Percentiles rank a stretch among this genome's conserved stretches.
Conservation (phyloP, 148 eudicot species). For the Salicornia ramosissima region DNA sequence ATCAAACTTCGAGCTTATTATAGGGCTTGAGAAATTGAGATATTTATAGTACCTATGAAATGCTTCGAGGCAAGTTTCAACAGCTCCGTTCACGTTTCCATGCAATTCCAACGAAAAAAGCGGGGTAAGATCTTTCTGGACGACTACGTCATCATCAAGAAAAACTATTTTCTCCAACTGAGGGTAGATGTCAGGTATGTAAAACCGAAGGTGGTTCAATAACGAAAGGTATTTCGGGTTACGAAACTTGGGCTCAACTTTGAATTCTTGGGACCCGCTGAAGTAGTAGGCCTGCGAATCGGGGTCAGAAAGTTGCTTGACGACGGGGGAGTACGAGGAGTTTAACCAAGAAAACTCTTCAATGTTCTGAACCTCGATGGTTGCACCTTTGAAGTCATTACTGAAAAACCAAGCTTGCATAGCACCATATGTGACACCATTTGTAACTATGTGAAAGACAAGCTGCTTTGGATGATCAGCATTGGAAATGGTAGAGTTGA, state of each 20-base stretch:
- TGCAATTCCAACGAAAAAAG: slow-evolving; percentile 71
- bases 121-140: slow-evolving; percentile 66
- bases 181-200: slow-evolving; percentile 67
- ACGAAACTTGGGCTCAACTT: slow-evolving; percentile 44
- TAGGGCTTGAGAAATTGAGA: slow-evolving; percentile 66
- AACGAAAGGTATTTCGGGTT: slow-evolving; percentile 53
- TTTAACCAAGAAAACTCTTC: slow-evolving; percentile 71
- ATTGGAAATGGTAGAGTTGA: slow-evolving; percentile 67
- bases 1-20: slow-evolving; percentile 65
- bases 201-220: slow-evolving; percentile 71
- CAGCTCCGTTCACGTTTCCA: slow-evolving; percentile 80
- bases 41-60: slow-evolving; percentile 70
- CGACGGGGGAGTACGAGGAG: slow-evolving; percentile 59
- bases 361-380: slow-evolving; percentile 57
- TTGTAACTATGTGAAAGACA: slow-evolving; percentile 73
- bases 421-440: slow-evolving; percentile 53
- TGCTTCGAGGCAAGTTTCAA: slow-evolving; percentile 80
- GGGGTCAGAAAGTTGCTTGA: slow-evolving; percentile 34
- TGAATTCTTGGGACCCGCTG: slow-evolving; percentile 41
- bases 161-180: slow-evolving; percentile 72
- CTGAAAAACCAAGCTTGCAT: slow-evolving; percentile 73
- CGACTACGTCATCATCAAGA: slow-evolving; percentile 76
- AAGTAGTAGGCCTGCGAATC: slow-evolving; percentile 43
- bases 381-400: slow-evolving; percentile 58
- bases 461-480: slow-evolving; percentile 73